Evolutionary conservation across 257 asterid genomes (phyloP).

Genomic region (Linaria vulgaris): DNA sequence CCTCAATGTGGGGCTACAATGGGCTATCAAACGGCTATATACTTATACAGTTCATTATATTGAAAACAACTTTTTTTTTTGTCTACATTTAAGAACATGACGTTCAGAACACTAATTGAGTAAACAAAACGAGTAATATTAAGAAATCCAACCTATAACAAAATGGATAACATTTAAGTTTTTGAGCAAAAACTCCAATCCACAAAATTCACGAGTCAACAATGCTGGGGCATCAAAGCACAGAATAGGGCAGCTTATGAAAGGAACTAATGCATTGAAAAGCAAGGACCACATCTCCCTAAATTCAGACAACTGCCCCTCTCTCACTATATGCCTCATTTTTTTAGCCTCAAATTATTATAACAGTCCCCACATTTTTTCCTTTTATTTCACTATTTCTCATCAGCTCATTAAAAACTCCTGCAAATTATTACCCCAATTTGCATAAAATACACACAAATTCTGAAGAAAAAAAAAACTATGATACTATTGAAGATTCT

Average conservation of each 20-base stretch:
- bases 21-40: too few species aligned
- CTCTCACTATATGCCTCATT: conserved; percentile 27
- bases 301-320: conserved; percentile 44
- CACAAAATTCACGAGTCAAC: conserved; percentile 34
- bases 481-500: conserved; percentile 29
- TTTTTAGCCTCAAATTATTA: conserved; percentile 49
- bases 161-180: neutral
- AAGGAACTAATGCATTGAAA: conserved; percentile 37
- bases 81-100: too few species aligned
- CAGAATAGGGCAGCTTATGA: conserved; percentile 39
- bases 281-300: conserved; percentile 58
- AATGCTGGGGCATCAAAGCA: conserved; percentile 30
- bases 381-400: conserved; percentile 11
- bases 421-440: neutral
- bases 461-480: too few species aligned
- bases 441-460: neutral
- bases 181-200: conserved; percentile 15
- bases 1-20: too few species aligned
- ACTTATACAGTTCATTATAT: too few species aligned
- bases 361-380: conserved; percentile 42
- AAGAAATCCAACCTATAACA: neutral
- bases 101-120: neutral
- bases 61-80: too few species aligned
- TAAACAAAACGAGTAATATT: neutral
- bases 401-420: conserved; percentile 9